Evolutionary conservation across 352 stramenopile genomes (phyloP).

Genomic region (Albugo candida): DNA sequence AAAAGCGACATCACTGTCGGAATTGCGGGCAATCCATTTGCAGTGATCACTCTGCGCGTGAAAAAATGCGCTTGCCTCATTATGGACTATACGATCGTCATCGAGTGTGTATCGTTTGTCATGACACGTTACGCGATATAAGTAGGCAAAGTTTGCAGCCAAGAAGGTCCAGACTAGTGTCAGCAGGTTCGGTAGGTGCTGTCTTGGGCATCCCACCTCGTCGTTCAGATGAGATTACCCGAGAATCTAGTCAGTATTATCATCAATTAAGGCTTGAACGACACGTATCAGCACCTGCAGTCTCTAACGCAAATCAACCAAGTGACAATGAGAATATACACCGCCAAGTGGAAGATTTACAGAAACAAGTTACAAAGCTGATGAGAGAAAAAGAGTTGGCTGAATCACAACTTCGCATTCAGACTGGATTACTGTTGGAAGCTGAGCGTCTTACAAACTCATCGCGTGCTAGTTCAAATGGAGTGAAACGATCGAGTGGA

Average conservation of each 20-base stretch:
- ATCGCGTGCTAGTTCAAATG: not conserved
- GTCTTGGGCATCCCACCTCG: not conserved
- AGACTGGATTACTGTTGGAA: conserved; percentile 49
- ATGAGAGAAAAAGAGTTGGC: conserved; percentile 74
- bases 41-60: conserved; percentile 59
- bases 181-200: not conserved
- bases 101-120: conserved; percentile 65
- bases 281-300: conserved; percentile 51
- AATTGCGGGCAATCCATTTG: conserved; percentile 79
- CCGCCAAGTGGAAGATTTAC: conserved; percentile 60
- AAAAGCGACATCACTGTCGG: conserved; percentile 74
- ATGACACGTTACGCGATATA: conserved; percentile 46
- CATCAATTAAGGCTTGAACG: too few species aligned
- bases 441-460: conserved; percentile 5
- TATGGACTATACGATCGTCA: conserved; percentile 61
- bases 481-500: too few species aligned
- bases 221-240: too few species aligned
- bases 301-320: too few species aligned
- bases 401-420: conserved; percentile 44
- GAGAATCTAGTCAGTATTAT: too few species aligned
- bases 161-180: conserved; percentile 7
- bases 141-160: conserved; percentile 16
- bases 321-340: conserved; percentile 30
- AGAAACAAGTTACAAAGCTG: conserved; percentile 65
- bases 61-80: conserved; percentile 63